Evolutionary conservation across 495 filamentous ascomycete genomes (phyloP), one percentile per base, ranked within the genome.

Genomic region (Aspergillus indologenus): DNA sequence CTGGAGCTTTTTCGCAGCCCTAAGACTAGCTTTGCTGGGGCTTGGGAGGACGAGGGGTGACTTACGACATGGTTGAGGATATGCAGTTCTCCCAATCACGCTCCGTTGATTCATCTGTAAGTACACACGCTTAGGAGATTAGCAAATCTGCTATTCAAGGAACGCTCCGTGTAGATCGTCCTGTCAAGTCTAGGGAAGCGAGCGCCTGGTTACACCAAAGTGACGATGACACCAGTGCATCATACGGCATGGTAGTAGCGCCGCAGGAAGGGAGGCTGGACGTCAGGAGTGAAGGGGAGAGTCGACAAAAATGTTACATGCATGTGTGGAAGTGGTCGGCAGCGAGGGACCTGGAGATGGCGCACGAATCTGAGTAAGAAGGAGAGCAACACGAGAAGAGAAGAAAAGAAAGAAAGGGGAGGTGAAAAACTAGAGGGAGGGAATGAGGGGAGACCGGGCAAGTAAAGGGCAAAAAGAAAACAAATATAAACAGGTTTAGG

Each of bases 31-130:
- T 26, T 51, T 24, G 20, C 17, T 58, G 31, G 24, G 42, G 55
- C n/a, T 26, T 23, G 58, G 49, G 60, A 61, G 59, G 54, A 70
- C 66, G 71, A 68, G 60, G 65, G 61, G 61, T 57, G 65, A 81
- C 78, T 81, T 77, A 81, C 78, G 78, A 80, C 78, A 81, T 81
- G 63, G 69, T 77, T 73, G 72, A 73, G 56, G 67, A 68, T 65
- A 66, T 61, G 66, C 60, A 63, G 58, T 61, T 62, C 66, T 69
- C 67, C 64, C 73, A 75, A 74, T 70, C 73, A 75, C 68, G 65
- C 67, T 66, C 63, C 64, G 67, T 55, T 65, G 66, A 69, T 65
- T 75, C 74, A 77, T 75, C 72, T 75, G 74, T 72, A 73, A 66
- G 71, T 72, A 72, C 73, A 76, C 63, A 68, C 66, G 66, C 67